Evolutionary conservation across 768 basidiomycete genomes (phyloP).

Genomic region (Hemileccinum impolitum): DNA sequence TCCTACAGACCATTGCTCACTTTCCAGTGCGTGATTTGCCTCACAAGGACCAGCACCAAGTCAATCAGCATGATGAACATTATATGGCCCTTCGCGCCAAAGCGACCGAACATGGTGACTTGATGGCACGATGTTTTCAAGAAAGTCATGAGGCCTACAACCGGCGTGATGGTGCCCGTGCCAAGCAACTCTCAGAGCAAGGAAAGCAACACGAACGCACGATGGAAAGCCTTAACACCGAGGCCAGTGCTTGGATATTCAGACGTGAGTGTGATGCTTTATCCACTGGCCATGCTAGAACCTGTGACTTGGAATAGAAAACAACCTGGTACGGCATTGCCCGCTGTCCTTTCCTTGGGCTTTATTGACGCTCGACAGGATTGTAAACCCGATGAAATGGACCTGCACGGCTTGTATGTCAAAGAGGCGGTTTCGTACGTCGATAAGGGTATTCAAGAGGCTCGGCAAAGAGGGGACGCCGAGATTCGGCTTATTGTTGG

Average conservation of each 20-base stretch:
- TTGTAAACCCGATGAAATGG: slow-evolving; percentile 70
- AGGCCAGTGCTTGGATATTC: slow-evolving; percentile 90
- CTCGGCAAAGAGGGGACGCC: slow-evolving; percentile 56
- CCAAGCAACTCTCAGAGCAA: slow-evolving; percentile 77
- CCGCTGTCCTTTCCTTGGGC: neutral
- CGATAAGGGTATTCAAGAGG: slow-evolving; percentile 67
- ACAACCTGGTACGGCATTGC: slow-evolving; percentile 55
- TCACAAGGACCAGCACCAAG: slow-evolving; percentile 50
- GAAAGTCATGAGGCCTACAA: slow-evolving; percentile 75
- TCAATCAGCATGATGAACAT: slow-evolving; percentile 66
- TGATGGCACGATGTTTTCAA: slow-evolving; percentile 69
- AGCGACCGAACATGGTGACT: slow-evolving; percentile 77
- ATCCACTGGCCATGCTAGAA: neutral
- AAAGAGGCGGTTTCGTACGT: slow-evolving; percentile 82
- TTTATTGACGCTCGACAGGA: slow-evolving; percentile 39
- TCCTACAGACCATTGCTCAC: neutral
- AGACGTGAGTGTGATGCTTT: slow-evolving; percentile 39
- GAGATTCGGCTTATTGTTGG: slow-evolving; percentile 85
- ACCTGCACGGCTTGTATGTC: slow-evolving; percentile 90
- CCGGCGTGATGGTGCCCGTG: slow-evolving; percentile 67
- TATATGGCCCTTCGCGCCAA: slow-evolving; percentile 69
- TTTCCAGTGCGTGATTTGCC: neutral
- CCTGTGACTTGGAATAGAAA: slow-evolving; percentile 45
- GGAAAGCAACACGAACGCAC: slow-evolving; percentile 75
- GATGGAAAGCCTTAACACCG: slow-evolving; percentile 75